A percentile compares a stretch with the other conserved stretches of the same genome.
These are phyloP conservation scores for Termitomyces sp. DNA, from an alignment of 768 basidiomycete genomes.

Conservation along the genomic window DNA sequence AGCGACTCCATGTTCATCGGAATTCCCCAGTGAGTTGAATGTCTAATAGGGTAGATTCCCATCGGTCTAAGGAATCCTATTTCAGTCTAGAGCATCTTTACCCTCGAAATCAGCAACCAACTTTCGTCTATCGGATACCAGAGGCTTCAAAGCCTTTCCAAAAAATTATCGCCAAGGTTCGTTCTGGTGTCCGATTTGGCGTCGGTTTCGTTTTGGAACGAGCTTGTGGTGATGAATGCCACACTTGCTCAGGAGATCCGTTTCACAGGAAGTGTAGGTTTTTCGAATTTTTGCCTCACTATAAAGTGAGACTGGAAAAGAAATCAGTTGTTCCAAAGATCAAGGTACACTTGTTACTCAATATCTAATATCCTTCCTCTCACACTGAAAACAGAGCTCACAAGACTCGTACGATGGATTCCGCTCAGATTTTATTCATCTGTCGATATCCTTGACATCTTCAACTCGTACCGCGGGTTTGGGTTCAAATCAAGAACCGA, in stretches of 20 bases:
- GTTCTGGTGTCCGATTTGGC: conserved; percentile 84
- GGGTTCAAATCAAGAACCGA: conserved; percentile 33
- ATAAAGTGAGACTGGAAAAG: conserved; percentile 61
- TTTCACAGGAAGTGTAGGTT: conserved; percentile 78
- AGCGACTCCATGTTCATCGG: conserved; percentile 80
- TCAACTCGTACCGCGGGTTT: conserved; percentile 36
- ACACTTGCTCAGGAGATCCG: conserved; percentile 51
- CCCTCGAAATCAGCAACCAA: conserved; percentile 13
- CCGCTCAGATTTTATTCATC: conserved; percentile 91
- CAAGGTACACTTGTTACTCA: conserved; percentile 45
- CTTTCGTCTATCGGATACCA: conserved; percentile 13
- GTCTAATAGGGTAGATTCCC: not conserved
- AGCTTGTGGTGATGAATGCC: conserved; percentile 71
- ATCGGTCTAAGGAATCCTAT: not conserved
- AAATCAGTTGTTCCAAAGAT: conserved; percentile 36
- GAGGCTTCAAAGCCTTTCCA: conserved; percentile 33
- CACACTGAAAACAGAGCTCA: conserved; percentile 27
- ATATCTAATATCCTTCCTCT: not conserved
- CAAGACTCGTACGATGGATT: conserved; percentile 84
- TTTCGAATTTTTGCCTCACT: conserved; percentile 80
- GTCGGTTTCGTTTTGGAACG: conserved; percentile 81
- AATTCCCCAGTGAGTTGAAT: conserved; percentile 73
- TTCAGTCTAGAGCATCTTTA: conserved; percentile 20
- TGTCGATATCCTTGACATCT: conserved; percentile 81
- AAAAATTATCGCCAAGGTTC: conserved; percentile 82